Percentiles rank a stretch among this genome's conserved stretches.
phyloP scores from a whole-genome alignment of 1,284 basidiomycete genomes.

The Naganishia cerealis region DNA sequence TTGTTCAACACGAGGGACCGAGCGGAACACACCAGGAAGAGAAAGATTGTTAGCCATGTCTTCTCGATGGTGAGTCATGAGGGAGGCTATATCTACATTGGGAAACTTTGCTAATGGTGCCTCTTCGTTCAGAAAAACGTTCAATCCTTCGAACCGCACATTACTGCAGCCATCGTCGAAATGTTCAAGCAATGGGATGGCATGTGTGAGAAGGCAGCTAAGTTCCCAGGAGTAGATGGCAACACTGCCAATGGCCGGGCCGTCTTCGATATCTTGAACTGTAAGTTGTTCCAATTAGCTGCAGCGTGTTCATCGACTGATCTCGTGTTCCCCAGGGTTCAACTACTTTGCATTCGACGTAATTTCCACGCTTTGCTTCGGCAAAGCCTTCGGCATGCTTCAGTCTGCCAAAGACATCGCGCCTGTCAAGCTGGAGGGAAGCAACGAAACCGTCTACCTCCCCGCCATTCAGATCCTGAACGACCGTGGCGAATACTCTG shows the following conservation, averaged over 20 bases:
- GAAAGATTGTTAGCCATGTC: constrained; percentile 83
- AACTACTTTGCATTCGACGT: constrained; percentile 87
- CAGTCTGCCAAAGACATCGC: constrained; percentile 71
- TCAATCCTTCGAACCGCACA: constrained; percentile 69
- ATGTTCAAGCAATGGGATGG: constrained; percentile 76
- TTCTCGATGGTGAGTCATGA: constrained; percentile 61
- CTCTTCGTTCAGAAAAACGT: constrained; percentile 63
- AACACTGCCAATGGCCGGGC: constrained; percentile 63
- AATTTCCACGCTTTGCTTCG: no score
- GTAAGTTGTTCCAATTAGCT: not conserved
- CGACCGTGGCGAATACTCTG: constrained; percentile 81
- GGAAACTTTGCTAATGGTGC: not conserved
- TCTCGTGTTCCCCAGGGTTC: no score
- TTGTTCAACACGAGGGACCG: constrained; percentile 64
- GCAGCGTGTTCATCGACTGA: no score
- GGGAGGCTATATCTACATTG: not conserved
- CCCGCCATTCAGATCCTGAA: constrained; percentile 85
- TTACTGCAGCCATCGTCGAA: constrained; percentile 66
- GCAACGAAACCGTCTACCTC: constrained; percentile 57
- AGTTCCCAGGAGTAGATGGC: constrained; percentile 39
- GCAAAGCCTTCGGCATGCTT: constrained; percentile 86
- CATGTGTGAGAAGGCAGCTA: constrained; percentile 63
- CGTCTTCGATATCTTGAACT: constrained; percentile 63
- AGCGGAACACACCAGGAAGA: constrained; percentile 78
- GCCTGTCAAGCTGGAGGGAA: constrained; percentile 61